These are phyloP conservation scores for Scheffersomyces titani DNA, from an alignment of 1,139 yeast species.

Conservation along the genomic window DNA sequence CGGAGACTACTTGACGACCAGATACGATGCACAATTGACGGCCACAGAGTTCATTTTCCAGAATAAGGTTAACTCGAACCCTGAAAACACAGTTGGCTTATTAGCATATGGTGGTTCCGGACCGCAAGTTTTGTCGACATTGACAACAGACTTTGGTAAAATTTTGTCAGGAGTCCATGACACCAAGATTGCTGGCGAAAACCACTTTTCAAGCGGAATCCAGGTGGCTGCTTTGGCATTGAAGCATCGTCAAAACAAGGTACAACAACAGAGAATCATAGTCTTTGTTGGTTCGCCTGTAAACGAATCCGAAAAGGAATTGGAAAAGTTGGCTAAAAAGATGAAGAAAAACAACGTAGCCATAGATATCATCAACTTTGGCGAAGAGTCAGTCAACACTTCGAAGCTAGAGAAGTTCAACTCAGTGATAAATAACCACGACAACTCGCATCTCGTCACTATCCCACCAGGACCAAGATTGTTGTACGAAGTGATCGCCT, in stretches of 20 bases:
- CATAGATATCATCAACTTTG: slow-evolving; percentile 87
- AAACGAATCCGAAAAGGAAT: slow-evolving; percentile 64
- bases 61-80: slow-evolving; percentile 83
- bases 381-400: slow-evolving; percentile 81
- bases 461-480: slow-evolving; percentile 87
- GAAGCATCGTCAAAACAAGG: slow-evolving; percentile 93
- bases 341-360: slow-evolving; percentile 94
- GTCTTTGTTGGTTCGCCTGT: slow-evolving; percentile 91
- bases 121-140: slow-evolving; percentile 83
- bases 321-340: slow-evolving; percentile 85
- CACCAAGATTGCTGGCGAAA: slow-evolving; percentile 68
- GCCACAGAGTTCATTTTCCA: slow-evolving; percentile 90
- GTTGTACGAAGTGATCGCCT: slow-evolving; percentile 70
- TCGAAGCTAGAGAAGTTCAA: slow-evolving; percentile 80
- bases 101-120: slow-evolving; percentile 85
- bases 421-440: slow-evolving; percentile 73
- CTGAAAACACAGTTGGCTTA: slow-evolving; percentile 92
- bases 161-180: slow-evolving; percentile 86
- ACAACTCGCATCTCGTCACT: slow-evolving; percentile 82
- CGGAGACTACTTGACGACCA: slow-evolving; percentile 87
- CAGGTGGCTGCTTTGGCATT: slow-evolving; percentile 97
- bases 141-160: slow-evolving; percentile 87
- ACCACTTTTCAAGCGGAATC: slow-evolving; percentile 78
- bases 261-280: slow-evolving; percentile 87
- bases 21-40: slow-evolving; percentile 92